These are phyloP conservation scores for Pichia deserticola DNA, from an alignment of 805 yeast species.

Conservation along the genomic window DNA sequence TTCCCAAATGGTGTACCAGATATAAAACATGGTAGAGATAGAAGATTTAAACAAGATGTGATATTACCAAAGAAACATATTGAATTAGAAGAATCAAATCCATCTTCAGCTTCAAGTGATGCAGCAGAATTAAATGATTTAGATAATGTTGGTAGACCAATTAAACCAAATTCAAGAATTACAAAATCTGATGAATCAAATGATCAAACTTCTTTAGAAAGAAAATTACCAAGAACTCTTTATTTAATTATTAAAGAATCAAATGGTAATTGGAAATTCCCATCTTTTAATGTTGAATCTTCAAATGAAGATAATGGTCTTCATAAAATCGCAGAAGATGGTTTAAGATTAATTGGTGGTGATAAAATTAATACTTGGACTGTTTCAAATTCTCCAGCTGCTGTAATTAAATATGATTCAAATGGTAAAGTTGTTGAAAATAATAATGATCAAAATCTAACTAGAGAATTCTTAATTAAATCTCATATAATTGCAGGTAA, in stretches of 20 bases:
- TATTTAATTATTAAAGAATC: slow-evolving; percentile 56
- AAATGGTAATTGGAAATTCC: slow-evolving; percentile 60
- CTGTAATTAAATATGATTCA: slow-evolving; percentile 41
- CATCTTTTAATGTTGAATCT: slow-evolving; percentile 46
- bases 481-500: slow-evolving; percentile 84
- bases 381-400: slow-evolving; percentile 86
- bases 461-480: slow-evolving; percentile 67
- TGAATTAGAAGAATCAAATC: slow-evolving; percentile 21
- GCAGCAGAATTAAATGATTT: slow-evolving; percentile 25
- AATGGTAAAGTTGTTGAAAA: slow-evolving; percentile 21
- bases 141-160: slow-evolving; percentile 59
- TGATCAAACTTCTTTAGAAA: slow-evolving; percentile 64
- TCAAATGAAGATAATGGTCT: slow-evolving; percentile 42
- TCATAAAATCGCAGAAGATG: slow-evolving; percentile 67
- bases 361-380: slow-evolving; percentile 74
- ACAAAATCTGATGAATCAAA: slow-evolving; percentile 69
- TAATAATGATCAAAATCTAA: slow-evolving; percentile 8
- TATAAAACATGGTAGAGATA: slow-evolving; percentile 80
- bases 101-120: slow-evolving; percentile 5
- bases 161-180: slow-evolving; percentile 58
- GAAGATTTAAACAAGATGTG: slow-evolving; percentile 72
- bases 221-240: slow-evolving; percentile 72
- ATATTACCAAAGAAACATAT: slow-evolving; percentile 49
- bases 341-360: slow-evolving; percentile 68
- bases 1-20: slow-evolving; percentile 83